phyloP scores from a whole-genome alignment of 2,329 filamentous ascomycete genomes.

The Fusarium newnesense region DNA sequence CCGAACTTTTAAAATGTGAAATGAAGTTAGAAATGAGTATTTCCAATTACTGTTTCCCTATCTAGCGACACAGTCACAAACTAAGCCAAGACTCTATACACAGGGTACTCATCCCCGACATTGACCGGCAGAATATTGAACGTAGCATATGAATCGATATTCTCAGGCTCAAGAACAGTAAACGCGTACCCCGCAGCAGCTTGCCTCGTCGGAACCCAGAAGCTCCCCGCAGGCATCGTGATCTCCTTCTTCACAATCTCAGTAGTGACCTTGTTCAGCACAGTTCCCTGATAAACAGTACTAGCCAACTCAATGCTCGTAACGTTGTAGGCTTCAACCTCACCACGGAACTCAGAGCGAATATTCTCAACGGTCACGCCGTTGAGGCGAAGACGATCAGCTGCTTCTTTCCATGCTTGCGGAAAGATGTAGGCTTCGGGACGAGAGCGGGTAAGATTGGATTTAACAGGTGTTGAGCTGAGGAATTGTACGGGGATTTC shows the following conservation, averaged over 20 bases:
- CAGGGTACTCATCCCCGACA: constrained; percentile 43
- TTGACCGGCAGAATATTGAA: constrained; percentile 41
- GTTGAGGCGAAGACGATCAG: constrained; percentile 36
- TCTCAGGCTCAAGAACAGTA: constrained; percentile 43
- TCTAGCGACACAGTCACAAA: background rate
- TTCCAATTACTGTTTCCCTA: too few relatives aligned
- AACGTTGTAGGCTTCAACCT: constrained; percentile 40
- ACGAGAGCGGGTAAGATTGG: constrained; percentile 41
- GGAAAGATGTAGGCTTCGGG: constrained; percentile 46
- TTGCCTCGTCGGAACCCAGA: constrained; percentile 41
- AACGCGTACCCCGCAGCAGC: constrained; percentile 44
- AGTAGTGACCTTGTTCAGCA: constrained; percentile 39
- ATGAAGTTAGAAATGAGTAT: background rate
- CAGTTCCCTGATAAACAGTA: constrained; percentile 39
- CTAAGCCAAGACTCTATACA: constrained; percentile 38
- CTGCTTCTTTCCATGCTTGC: constrained; percentile 37
- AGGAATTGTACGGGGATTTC: constrained; percentile 40
- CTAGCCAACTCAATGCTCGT: constrained; percentile 22
- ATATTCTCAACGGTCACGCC: constrained; percentile 40
- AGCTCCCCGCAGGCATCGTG: constrained; percentile 40
- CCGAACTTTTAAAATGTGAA: background rate
- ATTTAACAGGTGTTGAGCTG: constrained; percentile 37
- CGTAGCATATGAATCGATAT: constrained; percentile 40
- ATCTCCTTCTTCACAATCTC: constrained; percentile 29
- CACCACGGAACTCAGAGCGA: constrained; percentile 32